Percentiles rank a stretch among this genome's conserved stretches.
Evolutionary conservation across 75 land plant species (phyloP).

Genomic region (Pinus albicaulis): DNA sequence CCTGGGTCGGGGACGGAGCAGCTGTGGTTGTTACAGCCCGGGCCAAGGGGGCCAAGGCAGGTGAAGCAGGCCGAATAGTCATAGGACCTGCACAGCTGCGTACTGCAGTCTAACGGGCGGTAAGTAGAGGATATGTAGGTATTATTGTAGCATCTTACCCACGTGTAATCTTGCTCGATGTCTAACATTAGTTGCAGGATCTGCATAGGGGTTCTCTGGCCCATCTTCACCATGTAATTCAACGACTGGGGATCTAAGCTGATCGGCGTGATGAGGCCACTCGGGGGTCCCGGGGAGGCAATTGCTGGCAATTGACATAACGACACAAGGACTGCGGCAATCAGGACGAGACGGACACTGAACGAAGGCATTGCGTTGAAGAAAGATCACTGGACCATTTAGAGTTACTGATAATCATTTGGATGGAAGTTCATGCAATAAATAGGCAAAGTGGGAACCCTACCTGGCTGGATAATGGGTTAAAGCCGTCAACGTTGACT

Average conservation of each 20-base stretch:
- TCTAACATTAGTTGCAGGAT: not conserved
- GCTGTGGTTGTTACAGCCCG: constrained; percentile 20
- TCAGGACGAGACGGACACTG: no score
- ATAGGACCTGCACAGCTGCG: constrained; percentile 18
- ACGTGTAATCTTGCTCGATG: not conserved
- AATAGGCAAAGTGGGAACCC: no score
- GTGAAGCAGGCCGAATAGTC: constrained; percentile 6
- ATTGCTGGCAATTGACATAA: not conserved
- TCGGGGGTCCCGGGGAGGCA: not conserved
- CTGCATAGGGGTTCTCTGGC: not conserved
- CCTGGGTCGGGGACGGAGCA: constrained; percentile 10
- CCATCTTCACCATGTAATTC: not conserved
- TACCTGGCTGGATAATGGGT: no score
- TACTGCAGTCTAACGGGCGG: constrained; percentile 15
- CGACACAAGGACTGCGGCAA: not conserved
- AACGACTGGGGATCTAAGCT: not conserved
- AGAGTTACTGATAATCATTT: no score
- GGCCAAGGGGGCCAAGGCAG: not conserved
- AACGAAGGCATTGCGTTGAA: no score
- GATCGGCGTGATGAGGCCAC: not conserved
- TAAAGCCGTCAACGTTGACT: no score
- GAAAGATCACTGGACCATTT: no score
- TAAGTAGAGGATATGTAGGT: constrained; percentile 18
- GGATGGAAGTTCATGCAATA: no score
- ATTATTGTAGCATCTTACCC: not conserved